Evolutionary conservation across 164 flowering plant species (phyloP), one percentile per base, ranked within the genome.

Genomic region (Magnolia kwangsiensis): DNA sequence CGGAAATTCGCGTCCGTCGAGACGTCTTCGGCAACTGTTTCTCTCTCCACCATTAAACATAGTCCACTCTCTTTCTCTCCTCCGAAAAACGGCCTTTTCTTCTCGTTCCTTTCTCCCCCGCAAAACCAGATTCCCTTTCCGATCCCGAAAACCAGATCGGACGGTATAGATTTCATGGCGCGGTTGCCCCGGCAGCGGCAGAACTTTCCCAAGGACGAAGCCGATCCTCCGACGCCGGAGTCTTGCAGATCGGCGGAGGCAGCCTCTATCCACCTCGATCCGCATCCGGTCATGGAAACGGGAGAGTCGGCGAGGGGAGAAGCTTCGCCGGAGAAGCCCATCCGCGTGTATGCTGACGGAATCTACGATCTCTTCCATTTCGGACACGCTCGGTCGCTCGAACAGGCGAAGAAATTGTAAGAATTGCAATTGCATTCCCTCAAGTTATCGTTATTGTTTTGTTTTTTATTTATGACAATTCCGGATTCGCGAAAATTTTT

Each of bases 301-400:
- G 75, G 59, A 64, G 77, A 50, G 69, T 29, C 49, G 71, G 69
- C 21, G 21, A 9, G 7, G 45, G 45, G 45, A 37, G 71, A 66
- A 3, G 1, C 37, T n/a, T 18, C 21, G 63, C 49, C 29, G 59
- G 72, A 73, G 68, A 73, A 67, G 73, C 73, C 80, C 27, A 76
- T 78, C 27, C 80, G 80, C n/a, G 77, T 78, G 2, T 78, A 74
- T 29, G 77, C 77, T n/a, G 80, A 78, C 24, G 80, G 80, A 49
- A 78, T 78, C 82, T 94, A 94, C 87, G 97, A 94, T 87, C 95
- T 94, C 84, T 94, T 94, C 88, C 98, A 94, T 79, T 94, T 89
- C 77, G 98, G 98, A 77, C 98, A 94, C 77, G 98, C 98, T 61
- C 87, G 96, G 59, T 85, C 97, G 73, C 96, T 94, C 75, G 98